Percentiles rank a stretch among this genome's conserved stretches.
Evolutionary conservation across 2,329 filamentous ascomycete species (phyloP).

Genomic region (Scleromitrula shiraiana): DNA sequence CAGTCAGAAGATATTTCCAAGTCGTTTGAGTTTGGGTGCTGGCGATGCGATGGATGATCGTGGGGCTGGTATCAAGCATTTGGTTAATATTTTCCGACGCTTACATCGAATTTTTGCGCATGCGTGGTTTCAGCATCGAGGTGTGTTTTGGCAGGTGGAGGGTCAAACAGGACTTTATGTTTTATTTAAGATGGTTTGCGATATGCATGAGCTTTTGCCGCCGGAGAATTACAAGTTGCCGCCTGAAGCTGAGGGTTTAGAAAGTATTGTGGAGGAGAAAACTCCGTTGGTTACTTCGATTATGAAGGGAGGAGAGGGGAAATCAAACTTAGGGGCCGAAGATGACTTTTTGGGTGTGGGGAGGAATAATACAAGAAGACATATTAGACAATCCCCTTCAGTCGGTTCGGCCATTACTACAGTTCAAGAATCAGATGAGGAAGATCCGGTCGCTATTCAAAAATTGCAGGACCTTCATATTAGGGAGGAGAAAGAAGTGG

Average conservation of each 20-base stretch:
- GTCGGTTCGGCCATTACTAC: slow-evolving; percentile 72
- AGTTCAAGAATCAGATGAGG: slow-evolving; percentile 76
- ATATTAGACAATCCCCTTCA: slow-evolving; percentile 72
- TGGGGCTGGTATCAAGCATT: slow-evolving; percentile 64
- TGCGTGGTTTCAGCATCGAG: slow-evolving; percentile 95
- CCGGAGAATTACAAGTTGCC: slow-evolving; percentile 95
- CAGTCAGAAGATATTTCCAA: slow-evolving; percentile 91
- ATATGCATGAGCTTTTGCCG: slow-evolving; percentile 80
- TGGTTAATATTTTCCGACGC: slow-evolving; percentile 90
- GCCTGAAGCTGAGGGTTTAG: slow-evolving; percentile 80
- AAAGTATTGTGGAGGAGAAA: slow-evolving; percentile 42
- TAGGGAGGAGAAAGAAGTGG: slow-evolving; percentile 34
- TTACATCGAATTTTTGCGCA: slow-evolving; percentile 97
- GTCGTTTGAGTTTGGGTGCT: slow-evolving; percentile 42
- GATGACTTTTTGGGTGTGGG: slow-evolving; percentile 46
- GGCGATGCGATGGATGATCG: slow-evolving; percentile 46
- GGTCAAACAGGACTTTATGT: slow-evolving; percentile 85
- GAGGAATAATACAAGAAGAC: slow-evolving; percentile 61
- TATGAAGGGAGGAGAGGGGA: slow-evolving; percentile 30
- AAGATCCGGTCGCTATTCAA: slow-evolving; percentile 47
- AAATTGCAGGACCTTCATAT: slow-evolving; percentile 42
- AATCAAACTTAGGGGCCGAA: slow-evolving; percentile 32
- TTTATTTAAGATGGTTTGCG: slow-evolving; percentile 95
- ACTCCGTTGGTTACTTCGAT: slow-evolving; percentile 27
- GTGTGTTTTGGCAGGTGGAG: slow-evolving; percentile 93